Base-by-base conservation (phyloP, 75 land plant genomes). In the Adiantum capillusveneris region DNA sequence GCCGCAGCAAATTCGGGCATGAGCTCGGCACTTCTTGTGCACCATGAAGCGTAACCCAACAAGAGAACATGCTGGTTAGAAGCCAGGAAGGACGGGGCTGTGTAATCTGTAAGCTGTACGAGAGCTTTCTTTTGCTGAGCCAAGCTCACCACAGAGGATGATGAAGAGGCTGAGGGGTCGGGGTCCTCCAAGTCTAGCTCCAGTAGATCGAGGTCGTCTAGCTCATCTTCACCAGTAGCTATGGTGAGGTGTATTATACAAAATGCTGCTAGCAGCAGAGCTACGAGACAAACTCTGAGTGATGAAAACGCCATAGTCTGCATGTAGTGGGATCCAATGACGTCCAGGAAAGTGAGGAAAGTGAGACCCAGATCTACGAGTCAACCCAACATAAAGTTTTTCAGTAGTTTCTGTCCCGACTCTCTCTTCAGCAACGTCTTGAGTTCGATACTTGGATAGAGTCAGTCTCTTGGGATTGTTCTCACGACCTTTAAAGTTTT, bases 31-130 rank as follows among this genome's bases (percentile, higher is more conserved):
- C 96, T 89, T 59, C 85, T 69, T 0, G 65, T 64, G 63, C 87
- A 83, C 98, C 98, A 94, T 0, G 90, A 79, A 0, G 98, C 91
- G 57, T 86, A 94, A 1, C 98, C 98, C 55, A 94, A 44, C 53
- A 94, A 56, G 36, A 94, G 26, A 21, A 90, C 91, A 57, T 42
- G 73, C 79, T 89, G 84, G 49, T 77, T 80, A 27, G 58, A 64
- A 1, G 62, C 75, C 34, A 86, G 29, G 45, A 79, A 65, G 26
- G 63, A 36, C 59, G 77, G 66, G 9, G 77, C 80, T 52, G 70
- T 90, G 18, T 81, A 80, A 45, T 64, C 77, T 30, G 62, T 79
- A 27, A 94, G 81, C 59, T 94, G 83, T 22, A 62, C 51, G 26
- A 73, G 28, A 14, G 84, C 56, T n/a, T 79, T 85, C 9, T 79